Evolutionary conservation across 768 basidiomycete genomes (phyloP), one percentile per base, ranked within the genome.

Genomic region (Boletus subparvulus): DNA sequence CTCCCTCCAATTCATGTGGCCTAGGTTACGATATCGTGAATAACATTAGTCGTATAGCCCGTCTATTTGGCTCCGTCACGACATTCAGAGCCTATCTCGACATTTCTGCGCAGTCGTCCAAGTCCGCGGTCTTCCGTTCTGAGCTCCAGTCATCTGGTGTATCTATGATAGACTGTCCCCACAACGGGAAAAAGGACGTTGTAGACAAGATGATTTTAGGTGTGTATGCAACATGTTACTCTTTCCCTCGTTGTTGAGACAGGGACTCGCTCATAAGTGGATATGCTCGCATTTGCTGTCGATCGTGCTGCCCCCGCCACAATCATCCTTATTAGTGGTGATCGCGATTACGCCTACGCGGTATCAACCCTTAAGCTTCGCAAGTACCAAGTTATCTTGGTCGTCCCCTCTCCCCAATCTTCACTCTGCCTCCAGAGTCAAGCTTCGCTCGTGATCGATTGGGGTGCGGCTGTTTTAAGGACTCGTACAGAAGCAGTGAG

Each of bases 311-410:
- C 78, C 3, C 79, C 80, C 55, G 64, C 79, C 28, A 86, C 85
- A 16, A 71, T 87, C 61, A 69, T 88, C 42, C 73, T 90, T 37
- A 84, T 90, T 61, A 79, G 86, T 0, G 84, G 82, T 16, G 86
- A 89, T 68, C 77, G 84, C 41, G 86, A 88, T 65, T 83, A 86
- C 61, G 80, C 81, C 4, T 88, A 86, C 64, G 81, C 82, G 19
- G 68, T 86, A 42, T 81, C 86, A 2, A 73, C 75, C 36, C 71
- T 88, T 45, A 79, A 81, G 33, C 75, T 83, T 50, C 78, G 84
- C 55, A 72, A 73, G 44, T 84, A 83, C 65, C 70, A 74, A 17
- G 77, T 87, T 36, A 71, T 86, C 45, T 59, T 87, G 26, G 69
- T 87, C 43, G 74, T n/a, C n/a, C n/a, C n/a, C n/a, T n/a, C n/a